Evolutionary conservation across 495 filamentous ascomycete species (phyloP), one percentile per base, ranked within the genome.

Genomic region (Penicillium robsamsonii): DNA sequence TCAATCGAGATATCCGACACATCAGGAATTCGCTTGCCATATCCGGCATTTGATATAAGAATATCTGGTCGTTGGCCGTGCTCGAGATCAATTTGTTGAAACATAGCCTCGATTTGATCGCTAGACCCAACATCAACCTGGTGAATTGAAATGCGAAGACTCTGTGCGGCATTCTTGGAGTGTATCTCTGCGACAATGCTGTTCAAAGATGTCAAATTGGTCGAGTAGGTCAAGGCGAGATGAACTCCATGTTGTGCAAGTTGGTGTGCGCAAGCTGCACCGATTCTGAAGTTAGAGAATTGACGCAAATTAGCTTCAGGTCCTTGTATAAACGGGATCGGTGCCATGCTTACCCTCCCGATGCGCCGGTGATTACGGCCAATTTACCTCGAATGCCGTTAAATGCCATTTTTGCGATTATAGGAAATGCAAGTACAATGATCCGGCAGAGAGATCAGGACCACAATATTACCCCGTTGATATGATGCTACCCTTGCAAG

Each of bases 331-430:
- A 15, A 15, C 10, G 4, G 17, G 27, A 6, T 17, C 15, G 30
- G 20, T 40, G 35, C 17, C 24, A 31, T 24, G 56, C 71, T 58
- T 77, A 85, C 84, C 84, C 84, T 66, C 83, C 84, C 18, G 84
- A 86, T 57, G 84, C 84, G 17, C 84, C 84, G 4, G 84, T 87
- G 57, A 87, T 78, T 5, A 87, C 76, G 56, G 82, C 84, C 15
- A 87, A 72, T 44, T 80, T 79, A 58, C 82, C 84, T 17, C 61
- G 69, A 48, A 86, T 73, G 27, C 79, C 74, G 62, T 86, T 85
- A 58, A 80, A 46, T 9, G 67, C 62, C 67, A 70, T 68, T 37
- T 13, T 37, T 17, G n/a, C n/a, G 35, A 9, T 17, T 24, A 43
- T 24, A 12, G 12, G 41, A 43, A 43, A 11, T 22, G 10, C 18